phyloP scores from a whole-genome alignment of 345 rosid genomes.

The Brassica carinata region DNA sequence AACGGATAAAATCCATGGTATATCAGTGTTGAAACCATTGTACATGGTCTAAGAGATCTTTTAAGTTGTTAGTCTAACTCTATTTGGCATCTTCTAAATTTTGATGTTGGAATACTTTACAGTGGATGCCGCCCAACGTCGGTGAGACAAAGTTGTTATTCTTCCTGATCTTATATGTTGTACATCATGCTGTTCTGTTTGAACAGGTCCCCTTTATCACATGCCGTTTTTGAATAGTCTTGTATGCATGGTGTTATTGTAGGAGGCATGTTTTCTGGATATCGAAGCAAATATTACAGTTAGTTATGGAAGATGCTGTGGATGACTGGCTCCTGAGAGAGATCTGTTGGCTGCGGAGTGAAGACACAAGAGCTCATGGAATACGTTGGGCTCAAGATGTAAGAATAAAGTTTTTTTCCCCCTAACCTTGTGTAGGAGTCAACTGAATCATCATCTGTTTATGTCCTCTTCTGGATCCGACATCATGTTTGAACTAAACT shows the following conservation, averaged over 20 bases:
- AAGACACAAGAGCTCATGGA: slow-evolving; percentile 77
- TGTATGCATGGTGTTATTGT: slow-evolving; percentile 19
- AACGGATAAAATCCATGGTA: no score
- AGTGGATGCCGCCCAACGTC: slow-evolving; percentile 92
- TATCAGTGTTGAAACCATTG: no score
- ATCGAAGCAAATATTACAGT: slow-evolving; percentile 71
- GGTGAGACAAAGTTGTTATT: slow-evolving; percentile 49
- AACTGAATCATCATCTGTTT: not conserved
- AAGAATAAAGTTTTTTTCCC: slow-evolving; percentile 41
- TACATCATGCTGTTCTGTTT: not conserved
- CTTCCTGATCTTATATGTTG: not conserved
- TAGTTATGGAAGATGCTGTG: slow-evolving; percentile 93
- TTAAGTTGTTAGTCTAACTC: not conserved
- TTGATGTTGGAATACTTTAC: slow-evolving; percentile 30
- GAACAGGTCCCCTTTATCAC: not conserved
- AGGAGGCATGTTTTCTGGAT: slow-evolving; percentile 96
- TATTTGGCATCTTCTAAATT: slow-evolving; percentile 3
- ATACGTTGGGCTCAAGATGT: slow-evolving; percentile 90
- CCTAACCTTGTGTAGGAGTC: not conserved
- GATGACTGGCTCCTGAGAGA: slow-evolving; percentile 92
- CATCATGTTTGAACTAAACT: not conserved
- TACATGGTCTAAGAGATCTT: no score
- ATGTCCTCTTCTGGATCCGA: not conserved
- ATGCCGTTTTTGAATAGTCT: not conserved
- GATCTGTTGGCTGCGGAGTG: slow-evolving; percentile 75